Evolutionary conservation across 2,329 filamentous ascomycete species (phyloP), one percentile per base, ranked within the genome.

Genomic region (Fusarium nurragi): DNA sequence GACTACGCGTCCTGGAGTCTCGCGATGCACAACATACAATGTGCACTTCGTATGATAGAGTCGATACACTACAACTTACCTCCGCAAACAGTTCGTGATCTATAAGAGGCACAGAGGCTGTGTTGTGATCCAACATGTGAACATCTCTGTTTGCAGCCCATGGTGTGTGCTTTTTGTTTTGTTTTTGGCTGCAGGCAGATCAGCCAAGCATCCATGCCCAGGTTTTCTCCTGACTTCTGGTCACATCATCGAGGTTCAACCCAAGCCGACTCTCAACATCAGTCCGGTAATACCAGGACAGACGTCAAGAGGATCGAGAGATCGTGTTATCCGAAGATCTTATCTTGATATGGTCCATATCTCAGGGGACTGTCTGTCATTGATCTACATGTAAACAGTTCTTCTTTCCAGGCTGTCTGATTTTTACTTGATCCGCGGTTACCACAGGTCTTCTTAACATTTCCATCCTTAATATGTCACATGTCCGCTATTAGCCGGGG

Each of bases 1-100:
- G 47, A 53, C 49, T 51, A 65, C 64, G 64, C 50, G 64, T 57
- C 60, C 60, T 32, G 21, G 14, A 43, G 43, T 65, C 38, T 57
- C 25, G 26, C 38, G 36, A 58, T 52, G 34, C 30, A 50, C 60
- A 50, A 44, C 38, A 49, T 49, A 51, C 44, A 54, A 19, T 32
- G 51, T n/a, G 32, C 32, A 34, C 28, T 57, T 48, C 41, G 37
- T 36, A 40, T 30, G 16, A 41, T 32, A 18, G 23, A 38, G 26
- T 50, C 30, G 30, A 26, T 40, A 12, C 23, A 23, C 23, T 39
- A 25, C 30, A 7, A 8, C n/a, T 34, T 34, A 16, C 16, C 16
- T 34, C 32, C 32, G 32, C 5, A 34, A n/a, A 2, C 13, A 25
- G n/a, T 48, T 46, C 11, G 25, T 52, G 43, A 64, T 48, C 26